A percentile compares a stretch with the other conserved stretches of the same genome.
Conservation (phyloP, 1,284 basidiomycete species). For the Papiliotrema laurentii region DNA sequence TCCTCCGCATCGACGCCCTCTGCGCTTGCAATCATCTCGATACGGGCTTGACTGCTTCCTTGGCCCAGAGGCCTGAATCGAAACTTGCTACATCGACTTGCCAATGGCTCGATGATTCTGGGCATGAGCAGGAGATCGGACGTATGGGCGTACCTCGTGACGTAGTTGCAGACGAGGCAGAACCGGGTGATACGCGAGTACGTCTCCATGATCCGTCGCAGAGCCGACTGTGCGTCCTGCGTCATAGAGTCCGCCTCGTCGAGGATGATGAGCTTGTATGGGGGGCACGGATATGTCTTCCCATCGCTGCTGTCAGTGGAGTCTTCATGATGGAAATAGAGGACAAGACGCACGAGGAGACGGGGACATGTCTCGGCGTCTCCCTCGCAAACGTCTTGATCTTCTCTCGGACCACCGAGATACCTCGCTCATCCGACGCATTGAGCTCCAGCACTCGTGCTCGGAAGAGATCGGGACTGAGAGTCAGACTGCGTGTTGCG, state of each 20-base stretch:
- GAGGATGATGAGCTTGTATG: constrained; percentile 98
- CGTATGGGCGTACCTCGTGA: constrained; percentile 68
- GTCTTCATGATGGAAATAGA: not conserved
- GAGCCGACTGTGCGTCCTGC: constrained; percentile 93
- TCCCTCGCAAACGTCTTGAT: constrained; percentile 98
- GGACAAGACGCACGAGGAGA: constrained; percentile 50
- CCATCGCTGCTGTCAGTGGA: constrained; percentile 54
- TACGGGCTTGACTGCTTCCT: constrained; percentile 66
- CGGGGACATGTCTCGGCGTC: constrained; percentile 73
- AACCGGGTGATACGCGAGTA: constrained; percentile 96
- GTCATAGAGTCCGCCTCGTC: constrained; percentile 99
- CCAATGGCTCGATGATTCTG: constrained; percentile 97
- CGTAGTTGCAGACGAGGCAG: constrained; percentile 99
- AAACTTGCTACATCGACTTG: constrained; percentile 99
- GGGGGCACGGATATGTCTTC: constrained; percentile 87
- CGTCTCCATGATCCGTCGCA: constrained; percentile 97
- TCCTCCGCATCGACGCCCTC: constrained; percentile 54
- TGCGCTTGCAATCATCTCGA: constrained; percentile 69
- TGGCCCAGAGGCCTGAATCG: constrained; percentile 90
- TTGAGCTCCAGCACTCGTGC: constrained; percentile 96
- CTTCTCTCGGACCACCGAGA: constrained; percentile 93
- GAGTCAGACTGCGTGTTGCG: constrained; percentile 1
- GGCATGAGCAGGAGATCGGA: not conserved
- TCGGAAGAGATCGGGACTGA: constrained; percentile 87
- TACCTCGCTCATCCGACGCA: constrained; percentile 97